Base-by-base conservation (phyloP, 2,329 filamentous ascomycete genomes). In the Laburnicola sp. region DNA sequence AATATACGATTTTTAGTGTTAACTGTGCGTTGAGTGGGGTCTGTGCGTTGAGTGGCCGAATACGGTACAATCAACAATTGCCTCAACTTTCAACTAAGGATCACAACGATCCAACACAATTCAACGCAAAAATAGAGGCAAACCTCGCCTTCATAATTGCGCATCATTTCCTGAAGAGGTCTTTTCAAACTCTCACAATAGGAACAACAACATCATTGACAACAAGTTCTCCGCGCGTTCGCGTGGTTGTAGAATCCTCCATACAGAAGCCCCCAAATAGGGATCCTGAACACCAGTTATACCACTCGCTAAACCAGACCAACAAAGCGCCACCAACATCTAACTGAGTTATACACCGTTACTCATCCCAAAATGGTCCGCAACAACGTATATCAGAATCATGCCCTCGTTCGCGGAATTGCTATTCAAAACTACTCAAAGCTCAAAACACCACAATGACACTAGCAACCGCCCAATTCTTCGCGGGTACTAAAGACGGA, bases 241-340 rank as follows among this genome's bases (percentile, higher is more conserved):
- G n/a, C 23, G 6, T 22, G n/a, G 22, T 7, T 6, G 11, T 8
- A 23, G 9, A 6, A 10, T 22, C 26, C 43, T 30, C 25, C 36
- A 11, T 30, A 6, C n/a, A n/a, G n/a, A n/a, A 30, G 34, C 11
- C 22, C 3, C 22, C 5, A 11, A 9, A 6, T 11, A 27, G 28
- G n/a, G 23, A 3, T 21, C 16, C 31, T n/a, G 25, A 36, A 22
- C 9, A 30, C 25, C 11, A 3, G n/a, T 37, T 7, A 10, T 22
- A 37, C 5, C 31, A n/a, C 21, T 44, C 31, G 32, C 32, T 22
- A 45, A 45, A 22, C n/a, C 7, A 37, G 7, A 28, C 43, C 43
- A 45, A 45, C 43, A 37, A 2, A 40, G 22, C 38, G 40, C 26
- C 43, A 45, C 43, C 34, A 45, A 45, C 43, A 45, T 23, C 22